Evolutionary conservation across 495 filamentous ascomycete species (phyloP).

Genomic region (Penicillium verhagenii): DNA sequence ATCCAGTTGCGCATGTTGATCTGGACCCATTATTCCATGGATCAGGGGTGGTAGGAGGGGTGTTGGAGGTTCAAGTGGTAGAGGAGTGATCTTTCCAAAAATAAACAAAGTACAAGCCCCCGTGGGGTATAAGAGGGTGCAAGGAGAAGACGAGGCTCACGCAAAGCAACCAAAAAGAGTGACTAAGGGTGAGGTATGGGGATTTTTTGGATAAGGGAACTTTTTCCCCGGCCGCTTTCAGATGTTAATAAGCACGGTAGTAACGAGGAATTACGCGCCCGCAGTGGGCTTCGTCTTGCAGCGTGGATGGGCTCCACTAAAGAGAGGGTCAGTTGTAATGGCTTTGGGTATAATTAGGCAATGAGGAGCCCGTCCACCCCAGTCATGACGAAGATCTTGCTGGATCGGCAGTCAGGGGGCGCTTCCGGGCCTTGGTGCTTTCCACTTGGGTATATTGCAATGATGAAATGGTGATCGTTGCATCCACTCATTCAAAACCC

Average conservation of each 20-base stretch:
- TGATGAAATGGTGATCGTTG: constrained; percentile 11
- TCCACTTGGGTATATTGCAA: not conserved
- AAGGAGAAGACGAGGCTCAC: constrained; percentile 4
- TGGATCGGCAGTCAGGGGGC: constrained; percentile 14
- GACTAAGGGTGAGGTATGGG: constrained; percentile 41
- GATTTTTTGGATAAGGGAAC: constrained; percentile 5
- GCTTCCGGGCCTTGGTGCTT: not conserved
- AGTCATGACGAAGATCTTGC: constrained; percentile 7
- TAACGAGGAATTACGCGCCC: constrained; percentile 10
- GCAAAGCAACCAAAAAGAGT: constrained; percentile 28
- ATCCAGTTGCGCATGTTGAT: constrained; percentile 79
- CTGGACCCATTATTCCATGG: constrained; percentile 72
- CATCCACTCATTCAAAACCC: constrained; percentile 5
- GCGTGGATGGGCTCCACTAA: constrained; percentile 12
- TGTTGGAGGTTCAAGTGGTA: not conserved
- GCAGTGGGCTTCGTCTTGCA: constrained; percentile 1
- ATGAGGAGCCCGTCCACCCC: not conserved
- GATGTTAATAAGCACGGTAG: constrained; percentile 23
- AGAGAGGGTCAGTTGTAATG: not conserved
- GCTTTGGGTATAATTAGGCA: constrained; percentile 13
- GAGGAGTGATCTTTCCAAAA: not conserved
- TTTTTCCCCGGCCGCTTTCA: constrained; percentile 27
- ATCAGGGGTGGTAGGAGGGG: constrained; percentile 17
- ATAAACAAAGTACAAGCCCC: constrained; percentile 3
- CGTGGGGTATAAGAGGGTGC: constrained; percentile 7